phyloP scores from a whole-genome alignment of 1,284 basidiomycete species.

The Trichosporon sp. region DNA sequence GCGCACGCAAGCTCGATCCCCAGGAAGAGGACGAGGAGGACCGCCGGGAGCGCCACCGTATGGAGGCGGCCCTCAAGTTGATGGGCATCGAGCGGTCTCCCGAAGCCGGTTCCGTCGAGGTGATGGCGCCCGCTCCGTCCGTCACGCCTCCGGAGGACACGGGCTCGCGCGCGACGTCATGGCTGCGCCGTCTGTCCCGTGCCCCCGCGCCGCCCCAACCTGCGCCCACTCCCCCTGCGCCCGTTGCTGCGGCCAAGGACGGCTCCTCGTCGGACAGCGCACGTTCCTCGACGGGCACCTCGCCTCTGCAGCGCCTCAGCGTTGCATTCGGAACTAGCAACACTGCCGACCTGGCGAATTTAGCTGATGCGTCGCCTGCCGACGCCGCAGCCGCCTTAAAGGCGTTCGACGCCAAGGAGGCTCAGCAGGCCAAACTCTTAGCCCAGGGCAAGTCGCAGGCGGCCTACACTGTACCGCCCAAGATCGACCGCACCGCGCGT shows the following conservation, averaged over 20 bases:
- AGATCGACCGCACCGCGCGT: slow-evolving; percentile 19
- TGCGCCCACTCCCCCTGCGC: neutral
- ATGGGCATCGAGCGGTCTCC: slow-evolving; percentile 72
- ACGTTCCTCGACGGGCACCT: slow-evolving; percentile 16
- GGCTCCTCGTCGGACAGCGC: neutral
- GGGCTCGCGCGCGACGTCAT: slow-evolving; percentile 15
- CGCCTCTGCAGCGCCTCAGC: slow-evolving; percentile 38
- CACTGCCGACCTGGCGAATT: slow-evolving; percentile 14
- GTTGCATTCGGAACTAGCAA: slow-evolving; percentile 30
- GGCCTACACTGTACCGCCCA: slow-evolving; percentile 42
- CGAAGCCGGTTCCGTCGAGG: neutral
- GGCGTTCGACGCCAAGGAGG: slow-evolving; percentile 45
- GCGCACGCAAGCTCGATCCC: slow-evolving; percentile 58
- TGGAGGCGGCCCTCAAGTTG: slow-evolving; percentile 84
- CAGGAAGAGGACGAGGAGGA: slow-evolving; percentile 87
- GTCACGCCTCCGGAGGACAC: slow-evolving; percentile 11
- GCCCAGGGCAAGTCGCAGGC: slow-evolving; percentile 36
- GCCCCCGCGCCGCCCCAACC: neutral
- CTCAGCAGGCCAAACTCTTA: slow-evolving; percentile 37
- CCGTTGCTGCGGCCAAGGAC: neutral
- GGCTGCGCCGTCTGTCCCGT: slow-evolving; percentile 29
- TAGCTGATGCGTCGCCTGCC: slow-evolving; percentile 18
- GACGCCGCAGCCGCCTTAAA: slow-evolving; percentile 36
- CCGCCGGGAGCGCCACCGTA: slow-evolving; percentile 74
- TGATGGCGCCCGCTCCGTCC: slow-evolving; percentile 2